phyloP scores from a whole-genome alignment of 2,329 filamentous ascomycete species.

The Cadophora sp. region DNA sequence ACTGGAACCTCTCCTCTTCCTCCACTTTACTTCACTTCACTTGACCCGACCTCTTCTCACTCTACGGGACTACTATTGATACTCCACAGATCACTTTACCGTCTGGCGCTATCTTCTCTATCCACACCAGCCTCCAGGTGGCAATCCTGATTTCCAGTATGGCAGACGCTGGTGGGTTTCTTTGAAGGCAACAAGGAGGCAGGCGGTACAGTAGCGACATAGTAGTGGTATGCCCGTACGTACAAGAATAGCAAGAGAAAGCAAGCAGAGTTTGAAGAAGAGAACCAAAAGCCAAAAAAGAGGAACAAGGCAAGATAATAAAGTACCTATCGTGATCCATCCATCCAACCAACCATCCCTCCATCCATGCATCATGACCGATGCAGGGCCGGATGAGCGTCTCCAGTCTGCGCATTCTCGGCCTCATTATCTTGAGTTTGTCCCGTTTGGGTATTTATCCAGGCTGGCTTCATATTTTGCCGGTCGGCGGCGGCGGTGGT shows the following conservation, averaged over 20 bases:
- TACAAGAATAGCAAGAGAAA: not conserved
- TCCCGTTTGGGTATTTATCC: conserved; percentile 12
- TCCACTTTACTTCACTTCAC: not conserved
- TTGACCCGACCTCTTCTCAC: too few relatives aligned
- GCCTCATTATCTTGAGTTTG: conserved; percentile 22
- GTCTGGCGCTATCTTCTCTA: not conserved
- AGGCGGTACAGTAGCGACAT: not conserved
- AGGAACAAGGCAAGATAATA: conserved; percentile 1
- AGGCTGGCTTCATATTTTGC: conserved; percentile 11
- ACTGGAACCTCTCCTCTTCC: conserved; percentile 10
- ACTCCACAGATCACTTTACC: not conserved
- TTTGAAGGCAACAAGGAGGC: not conserved
- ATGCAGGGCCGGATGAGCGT: conserved; percentile 14
- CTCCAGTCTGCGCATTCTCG: conserved; percentile 17
- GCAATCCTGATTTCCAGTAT: not conserved
- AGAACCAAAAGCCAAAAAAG: not conserved
- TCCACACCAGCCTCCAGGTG: conserved; percentile 1
- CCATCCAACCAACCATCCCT: not conserved
- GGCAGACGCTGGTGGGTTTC: not conserved
- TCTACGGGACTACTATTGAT: too few relatives aligned
- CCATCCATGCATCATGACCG: not conserved
- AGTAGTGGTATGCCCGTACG: not conserved
- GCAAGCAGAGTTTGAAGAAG: not conserved
- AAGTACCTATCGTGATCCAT: not conserved
- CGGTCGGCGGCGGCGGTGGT: not conserved